These are phyloP conservation scores for Alternaria brassicae DNA, from an alignment of 2,329 filamentous ascomycete species.

Conservation along the genomic window DNA sequence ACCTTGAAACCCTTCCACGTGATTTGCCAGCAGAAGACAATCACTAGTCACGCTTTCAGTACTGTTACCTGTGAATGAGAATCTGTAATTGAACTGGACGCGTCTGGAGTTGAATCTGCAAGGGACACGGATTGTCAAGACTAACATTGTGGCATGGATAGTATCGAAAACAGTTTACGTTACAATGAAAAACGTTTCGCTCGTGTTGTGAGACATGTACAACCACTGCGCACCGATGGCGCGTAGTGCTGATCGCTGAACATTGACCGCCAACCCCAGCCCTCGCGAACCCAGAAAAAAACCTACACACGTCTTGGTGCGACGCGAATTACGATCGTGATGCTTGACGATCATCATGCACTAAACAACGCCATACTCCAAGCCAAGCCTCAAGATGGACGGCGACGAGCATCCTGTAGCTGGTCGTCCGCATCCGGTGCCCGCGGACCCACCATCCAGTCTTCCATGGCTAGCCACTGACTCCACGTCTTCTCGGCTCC, in stretches of 20 bases:
- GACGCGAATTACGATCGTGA: constrained; percentile 7
- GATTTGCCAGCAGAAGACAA: background rate
- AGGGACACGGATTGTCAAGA: background rate
- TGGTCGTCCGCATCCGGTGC: constrained; percentile 61
- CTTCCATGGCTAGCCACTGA: constrained; percentile 94
- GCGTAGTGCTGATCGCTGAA: constrained; percentile 17
- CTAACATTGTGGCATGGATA: background rate
- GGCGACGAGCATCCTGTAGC: constrained; percentile 29
- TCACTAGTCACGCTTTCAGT: background rate
- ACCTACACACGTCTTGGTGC: constrained; percentile 15
- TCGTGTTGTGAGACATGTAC: constrained; percentile 2
- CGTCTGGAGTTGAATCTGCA: background rate
- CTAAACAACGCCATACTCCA: constrained; percentile 34
- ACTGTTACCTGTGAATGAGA: background rate
- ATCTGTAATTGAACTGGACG: background rate
- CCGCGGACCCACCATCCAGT: constrained; percentile 95
- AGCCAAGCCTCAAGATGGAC: constrained; percentile 27
- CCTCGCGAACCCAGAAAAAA: constrained; percentile 17
- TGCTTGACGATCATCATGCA: constrained; percentile 21
- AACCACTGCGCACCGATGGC: constrained; percentile 15
- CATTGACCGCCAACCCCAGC: constrained; percentile 21
- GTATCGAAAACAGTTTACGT: background rate
- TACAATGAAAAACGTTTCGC: background rate
- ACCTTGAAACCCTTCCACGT: background rate
- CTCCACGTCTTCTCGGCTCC: constrained; percentile 87